Conservation (phyloP, 257 asterid species). For the Nicotiana obtusifolia region DNA sequence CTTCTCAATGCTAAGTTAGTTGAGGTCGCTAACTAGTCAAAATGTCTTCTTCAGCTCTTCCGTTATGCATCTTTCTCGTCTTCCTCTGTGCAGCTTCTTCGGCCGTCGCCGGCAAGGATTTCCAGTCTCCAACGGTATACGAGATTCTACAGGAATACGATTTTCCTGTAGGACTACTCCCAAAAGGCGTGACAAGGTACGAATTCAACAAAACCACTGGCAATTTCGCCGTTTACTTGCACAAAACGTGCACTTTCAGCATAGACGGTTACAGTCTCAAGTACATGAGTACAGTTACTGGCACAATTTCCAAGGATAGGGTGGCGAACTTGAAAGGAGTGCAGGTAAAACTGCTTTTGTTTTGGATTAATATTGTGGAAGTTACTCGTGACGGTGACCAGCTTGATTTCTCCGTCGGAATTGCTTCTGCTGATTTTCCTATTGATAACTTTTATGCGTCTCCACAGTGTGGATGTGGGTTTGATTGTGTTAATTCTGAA, state of each 20-base stretch:
- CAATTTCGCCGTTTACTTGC: conserved; percentile 33
- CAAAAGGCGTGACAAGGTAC: conserved; percentile 43
- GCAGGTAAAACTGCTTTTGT: conserved; percentile 34
- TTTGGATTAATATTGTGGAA: conserved; percentile 43
- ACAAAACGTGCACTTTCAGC: conserved; percentile 37
- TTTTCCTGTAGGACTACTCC: conserved; percentile 53
- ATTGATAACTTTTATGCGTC: conserved; percentile 29
- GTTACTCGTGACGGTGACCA: conserved; percentile 24
- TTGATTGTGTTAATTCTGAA: conserved; percentile 19
- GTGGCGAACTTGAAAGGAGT: conserved; percentile 34
- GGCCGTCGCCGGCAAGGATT: background rate
- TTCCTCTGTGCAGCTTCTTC: background rate
- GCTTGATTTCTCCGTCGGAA: conserved; percentile 44
- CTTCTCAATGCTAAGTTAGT: background rate
- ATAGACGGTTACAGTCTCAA: conserved; percentile 29
- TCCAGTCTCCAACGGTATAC: conserved; percentile 19
- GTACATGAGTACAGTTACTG: conserved; percentile 30
- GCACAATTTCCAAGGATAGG: conserved; percentile 27
- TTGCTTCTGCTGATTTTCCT: conserved; percentile 32
- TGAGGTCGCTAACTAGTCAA: background rate
- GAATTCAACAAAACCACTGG: conserved; percentile 32
- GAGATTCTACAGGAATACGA: conserved; percentile 40
- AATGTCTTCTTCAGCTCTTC: background rate
- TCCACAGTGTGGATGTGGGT: conserved; percentile 59
- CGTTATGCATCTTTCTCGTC: background rate